A percentile compares a stretch with the other conserved stretches of the same genome.
phyloP scores from a whole-genome alignment of 2,329 filamentous ascomycete species.

The Westerdykella aurantiaca region DNA sequence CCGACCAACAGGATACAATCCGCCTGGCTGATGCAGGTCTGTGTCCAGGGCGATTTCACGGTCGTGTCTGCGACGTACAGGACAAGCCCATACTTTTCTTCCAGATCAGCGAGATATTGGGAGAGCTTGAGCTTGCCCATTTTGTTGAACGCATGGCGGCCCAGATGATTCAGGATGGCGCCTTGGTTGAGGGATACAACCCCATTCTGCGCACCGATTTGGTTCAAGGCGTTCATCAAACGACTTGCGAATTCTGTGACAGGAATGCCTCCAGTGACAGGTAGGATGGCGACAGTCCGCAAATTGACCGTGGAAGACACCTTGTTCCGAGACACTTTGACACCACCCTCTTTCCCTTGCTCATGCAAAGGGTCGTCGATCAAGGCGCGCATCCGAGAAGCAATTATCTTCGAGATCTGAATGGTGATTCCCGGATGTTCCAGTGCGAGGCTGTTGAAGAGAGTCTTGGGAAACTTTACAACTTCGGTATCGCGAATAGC shows the following conservation, averaged over 20 bases:
- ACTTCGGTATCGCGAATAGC: conserved; percentile 95
- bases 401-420: conserved; percentile 98
- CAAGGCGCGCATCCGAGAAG: conserved; percentile 83
- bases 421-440: conserved; percentile 98
- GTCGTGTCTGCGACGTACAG: conserved; percentile 95
- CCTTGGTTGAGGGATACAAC: conserved; percentile 90
- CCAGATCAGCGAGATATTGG: conserved; percentile 91
- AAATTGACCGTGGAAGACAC: conserved; percentile 86
- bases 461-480: conserved; percentile 87
- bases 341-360: conserved; percentile 56
- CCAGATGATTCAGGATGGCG: conserved; percentile 88
- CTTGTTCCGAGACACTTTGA: conserved; percentile 53
- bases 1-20: conserved; percentile 94
- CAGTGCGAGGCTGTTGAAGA: conserved; percentile 96
- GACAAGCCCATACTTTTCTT: conserved; percentile 94
- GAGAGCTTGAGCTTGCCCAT: conserved; percentile 96
- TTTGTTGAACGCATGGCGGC: conserved; percentile 90
- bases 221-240: conserved; percentile 77
- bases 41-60: conserved; percentile 96
- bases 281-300: conserved; percentile 84
- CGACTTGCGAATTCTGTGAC: conserved; percentile 92
- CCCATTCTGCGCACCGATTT: conserved; percentile 84
- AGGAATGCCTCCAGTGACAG: conserved; percentile 84
- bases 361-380: conserved; percentile 73
- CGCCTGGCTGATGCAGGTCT: conserved; percentile 93